phyloP scores from a whole-genome alignment of 2,329 filamentous ascomycete genomes.

The Paramyrothecium sp. region DNA sequence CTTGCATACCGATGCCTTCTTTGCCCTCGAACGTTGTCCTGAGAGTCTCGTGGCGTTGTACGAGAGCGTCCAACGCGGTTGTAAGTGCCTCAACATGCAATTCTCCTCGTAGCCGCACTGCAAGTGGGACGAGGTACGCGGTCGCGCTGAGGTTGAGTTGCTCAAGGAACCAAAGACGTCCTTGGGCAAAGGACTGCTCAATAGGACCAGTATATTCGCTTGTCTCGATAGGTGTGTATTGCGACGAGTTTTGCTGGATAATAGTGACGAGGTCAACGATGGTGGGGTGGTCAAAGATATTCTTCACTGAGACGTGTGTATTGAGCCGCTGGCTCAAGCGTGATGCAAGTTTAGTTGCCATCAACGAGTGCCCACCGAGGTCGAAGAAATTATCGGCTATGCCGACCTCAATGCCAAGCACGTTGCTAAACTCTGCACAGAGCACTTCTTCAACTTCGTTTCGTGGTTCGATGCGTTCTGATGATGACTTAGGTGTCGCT shows the following conservation, averaged over 20 bases:
- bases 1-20: slow-evolving; percentile 5
- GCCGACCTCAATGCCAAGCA: slow-evolving; percentile 7
- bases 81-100: slow-evolving; percentile 4
- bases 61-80: slow-evolving; percentile 4
- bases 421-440: slow-evolving; percentile 7
- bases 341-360: slow-evolving; percentile 8
- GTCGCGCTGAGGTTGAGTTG: slow-evolving; percentile 6
- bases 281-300: slow-evolving; percentile 9
- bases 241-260: neutral
- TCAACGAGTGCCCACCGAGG: slow-evolving; percentile 13
- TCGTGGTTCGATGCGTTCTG: neutral
- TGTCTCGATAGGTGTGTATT: neutral
- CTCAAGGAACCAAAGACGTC: slow-evolving; percentile 11
- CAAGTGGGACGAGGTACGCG: slow-evolving; percentile 6
- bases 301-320: slow-evolving; percentile 8
- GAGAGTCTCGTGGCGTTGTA: slow-evolving; percentile 11
- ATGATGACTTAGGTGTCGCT: neutral
- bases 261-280: slow-evolving; percentile 4
- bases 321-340: slow-evolving; percentile 6
- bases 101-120: slow-evolving; percentile 4
- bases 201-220: neutral
- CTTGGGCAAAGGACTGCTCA: slow-evolving; percentile 12
- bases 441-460: neutral
- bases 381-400: slow-evolving; percentile 14
- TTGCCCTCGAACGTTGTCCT: slow-evolving; percentile 7